A percentile compares a stretch with the other conserved stretches of the same genome.
phyloP scores from a whole-genome alignment of 176 grass and related monocot species.

The Olyra latifolia region DNA sequence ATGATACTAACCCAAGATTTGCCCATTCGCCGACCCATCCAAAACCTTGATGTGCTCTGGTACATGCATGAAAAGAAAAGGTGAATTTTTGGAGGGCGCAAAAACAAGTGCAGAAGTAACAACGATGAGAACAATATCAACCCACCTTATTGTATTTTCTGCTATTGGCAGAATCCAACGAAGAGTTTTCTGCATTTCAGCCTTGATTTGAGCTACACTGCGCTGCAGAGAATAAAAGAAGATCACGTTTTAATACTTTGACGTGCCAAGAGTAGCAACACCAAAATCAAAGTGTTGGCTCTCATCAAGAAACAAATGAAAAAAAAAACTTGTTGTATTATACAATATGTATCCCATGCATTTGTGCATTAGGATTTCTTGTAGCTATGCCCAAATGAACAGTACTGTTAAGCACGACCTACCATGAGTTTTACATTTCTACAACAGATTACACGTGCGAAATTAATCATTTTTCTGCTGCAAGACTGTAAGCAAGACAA shows the following conservation, averaged over 20 bases:
- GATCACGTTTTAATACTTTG: constrained; percentile 15
- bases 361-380: not conserved
- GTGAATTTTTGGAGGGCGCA: not conserved
- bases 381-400: not conserved
- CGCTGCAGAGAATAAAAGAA: constrained; percentile 42
- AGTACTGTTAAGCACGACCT: not conserved
- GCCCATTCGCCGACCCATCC: constrained; percentile 99
- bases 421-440: not conserved
- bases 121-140: constrained; percentile 17
- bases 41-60: constrained; percentile 96
- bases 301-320: not conserved
- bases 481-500: constrained; percentile 28
- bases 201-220: constrained; percentile 77
- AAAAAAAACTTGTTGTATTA: not conserved
- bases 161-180: constrained; percentile 76
- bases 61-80: constrained; percentile 22
- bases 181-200: constrained; percentile 91
- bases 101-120: not conserved
- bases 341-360: not conserved
- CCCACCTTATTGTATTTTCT: constrained; percentile 87
- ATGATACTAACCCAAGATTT: constrained; percentile 81
- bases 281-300: not conserved
- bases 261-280: not conserved
- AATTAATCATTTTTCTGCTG: not conserved
- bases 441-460: not conserved